These are phyloP conservation scores for Russula emetica DNA, from an alignment of 768 basidiomycete species.

Conservation along the genomic window DNA sequence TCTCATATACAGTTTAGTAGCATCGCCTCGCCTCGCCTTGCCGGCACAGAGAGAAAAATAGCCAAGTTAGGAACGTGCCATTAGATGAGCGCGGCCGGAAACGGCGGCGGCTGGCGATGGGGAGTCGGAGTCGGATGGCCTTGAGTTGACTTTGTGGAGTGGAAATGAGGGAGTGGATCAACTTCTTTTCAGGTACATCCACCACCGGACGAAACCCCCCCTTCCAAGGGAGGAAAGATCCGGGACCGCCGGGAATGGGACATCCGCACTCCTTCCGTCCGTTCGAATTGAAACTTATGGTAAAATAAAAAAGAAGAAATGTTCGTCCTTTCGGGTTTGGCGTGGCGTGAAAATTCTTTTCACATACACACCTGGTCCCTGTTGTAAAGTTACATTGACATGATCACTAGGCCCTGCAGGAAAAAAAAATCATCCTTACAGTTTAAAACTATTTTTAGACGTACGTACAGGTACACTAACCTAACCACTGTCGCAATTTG, in stretches of 20 bases:
- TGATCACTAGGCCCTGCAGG: background rate
- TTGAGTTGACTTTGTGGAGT: background rate
- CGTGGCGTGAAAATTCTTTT: background rate
- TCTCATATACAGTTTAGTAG: background rate
- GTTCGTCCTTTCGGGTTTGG: background rate
- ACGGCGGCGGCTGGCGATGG: background rate
- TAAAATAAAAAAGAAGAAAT: background rate
- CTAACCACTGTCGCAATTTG: background rate
- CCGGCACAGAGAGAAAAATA: constrained; percentile 4
- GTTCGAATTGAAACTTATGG: no score
- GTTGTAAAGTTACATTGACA: background rate
- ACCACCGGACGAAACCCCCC: background rate
- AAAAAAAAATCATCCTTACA: background rate
- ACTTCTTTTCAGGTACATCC: background rate
- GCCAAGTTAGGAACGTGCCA: constrained; percentile 1
- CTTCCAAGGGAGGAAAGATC: constrained; percentile 7
- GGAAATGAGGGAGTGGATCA: background rate
- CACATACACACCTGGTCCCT: background rate
- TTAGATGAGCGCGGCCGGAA: background rate
- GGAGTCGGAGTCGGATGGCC: background rate
- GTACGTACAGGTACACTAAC: background rate
- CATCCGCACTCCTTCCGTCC: no score
- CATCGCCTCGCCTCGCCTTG: constrained; percentile 7
- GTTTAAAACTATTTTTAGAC: background rate
- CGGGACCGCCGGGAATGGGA: constrained; percentile 4